These are phyloP conservation scores for Cladosporium phlei DNA, from an alignment of 2,329 filamentous ascomycete species.

Conservation along the genomic window DNA sequence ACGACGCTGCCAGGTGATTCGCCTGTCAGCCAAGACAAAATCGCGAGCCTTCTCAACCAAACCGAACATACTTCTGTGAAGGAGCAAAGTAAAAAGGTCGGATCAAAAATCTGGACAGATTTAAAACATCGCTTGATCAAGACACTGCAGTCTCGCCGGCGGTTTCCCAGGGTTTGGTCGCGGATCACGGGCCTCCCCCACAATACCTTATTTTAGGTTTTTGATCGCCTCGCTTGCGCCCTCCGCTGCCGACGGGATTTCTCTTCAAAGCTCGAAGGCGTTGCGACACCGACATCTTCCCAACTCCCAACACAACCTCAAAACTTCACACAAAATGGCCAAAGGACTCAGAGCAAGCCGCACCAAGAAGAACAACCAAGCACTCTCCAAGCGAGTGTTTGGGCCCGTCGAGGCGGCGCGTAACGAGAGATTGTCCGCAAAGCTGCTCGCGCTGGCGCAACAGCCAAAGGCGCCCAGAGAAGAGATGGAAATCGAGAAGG, in stretches of 20 bases:
- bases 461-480: constrained; percentile 62
- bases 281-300: constrained; percentile 1
- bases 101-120: too few species aligned
- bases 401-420: constrained; percentile 75
- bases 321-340: constrained; percentile 59
- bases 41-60: too few species aligned
- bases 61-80: too few species aligned
- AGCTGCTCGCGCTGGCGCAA: constrained; percentile 73
- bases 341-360: constrained; percentile 77
- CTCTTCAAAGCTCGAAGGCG: constrained; percentile 10
- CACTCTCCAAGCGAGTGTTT: constrained; percentile 76
- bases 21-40: too few species aligned
- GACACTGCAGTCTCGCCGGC: too few species aligned
- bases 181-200: constrained; percentile 10
- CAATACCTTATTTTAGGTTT: constrained; percentile 9
- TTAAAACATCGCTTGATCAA: too few species aligned
- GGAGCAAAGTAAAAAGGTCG: too few species aligned
- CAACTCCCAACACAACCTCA: constrained; percentile 11
- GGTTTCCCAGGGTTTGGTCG: too few species aligned
- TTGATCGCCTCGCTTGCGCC: constrained; percentile 1
- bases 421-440: constrained; percentile 77
- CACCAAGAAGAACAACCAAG: constrained; percentile 77
- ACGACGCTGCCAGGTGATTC: too few species aligned
- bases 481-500: constrained; percentile 46
- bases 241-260: constrained; percentile 5